Percentiles rank a stretch among this genome's conserved stretches.
Evolutionary conservation across 176 grass and related monocot species (phyloP).

Genomic region (Aegilops bicornis): DNA sequence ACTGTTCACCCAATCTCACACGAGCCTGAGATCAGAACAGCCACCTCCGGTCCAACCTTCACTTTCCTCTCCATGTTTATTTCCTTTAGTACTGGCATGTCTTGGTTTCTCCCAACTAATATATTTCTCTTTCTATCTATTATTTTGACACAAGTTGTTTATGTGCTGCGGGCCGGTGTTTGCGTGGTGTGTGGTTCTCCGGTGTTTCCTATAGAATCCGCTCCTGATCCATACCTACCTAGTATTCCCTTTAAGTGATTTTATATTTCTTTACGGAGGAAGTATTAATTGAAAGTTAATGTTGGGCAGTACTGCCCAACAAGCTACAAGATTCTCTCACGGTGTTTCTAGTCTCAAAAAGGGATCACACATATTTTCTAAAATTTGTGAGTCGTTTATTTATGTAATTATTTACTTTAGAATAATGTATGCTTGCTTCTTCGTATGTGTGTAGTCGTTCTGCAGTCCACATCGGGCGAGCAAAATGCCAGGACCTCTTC

Average conservation of each 20-base stretch:
- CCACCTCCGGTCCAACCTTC: neutral
- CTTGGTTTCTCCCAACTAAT: neutral
- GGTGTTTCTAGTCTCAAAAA: neutral
- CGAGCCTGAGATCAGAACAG: too few species aligned
- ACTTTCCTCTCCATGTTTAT: neutral
- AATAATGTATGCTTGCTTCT: neutral
- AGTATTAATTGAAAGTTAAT: neutral
- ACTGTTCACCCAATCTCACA: too few species aligned
- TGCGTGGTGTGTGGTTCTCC: neutral
- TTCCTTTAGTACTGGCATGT: neutral
- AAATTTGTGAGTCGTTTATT: too few species aligned
- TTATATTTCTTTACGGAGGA: too few species aligned
- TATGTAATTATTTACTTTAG: neutral
- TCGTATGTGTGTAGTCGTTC: neutral
- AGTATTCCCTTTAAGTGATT: too few species aligned
- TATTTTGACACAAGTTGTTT: neutral
- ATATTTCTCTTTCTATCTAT: neutral
- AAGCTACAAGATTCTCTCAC: neutral
- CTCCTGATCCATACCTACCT: neutral
- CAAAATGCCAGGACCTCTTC: neutral
- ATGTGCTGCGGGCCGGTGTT: neutral
- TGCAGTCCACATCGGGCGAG: neutral
- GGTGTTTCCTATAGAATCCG: too few species aligned
- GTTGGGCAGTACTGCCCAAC: neutral
- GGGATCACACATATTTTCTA: neutral